A percentile compares a stretch with the other conserved stretches of the same genome.
Evolutionary conservation across 768 basidiomycete genomes (phyloP).

Genomic region (Pisolithus marmoratus): DNA sequence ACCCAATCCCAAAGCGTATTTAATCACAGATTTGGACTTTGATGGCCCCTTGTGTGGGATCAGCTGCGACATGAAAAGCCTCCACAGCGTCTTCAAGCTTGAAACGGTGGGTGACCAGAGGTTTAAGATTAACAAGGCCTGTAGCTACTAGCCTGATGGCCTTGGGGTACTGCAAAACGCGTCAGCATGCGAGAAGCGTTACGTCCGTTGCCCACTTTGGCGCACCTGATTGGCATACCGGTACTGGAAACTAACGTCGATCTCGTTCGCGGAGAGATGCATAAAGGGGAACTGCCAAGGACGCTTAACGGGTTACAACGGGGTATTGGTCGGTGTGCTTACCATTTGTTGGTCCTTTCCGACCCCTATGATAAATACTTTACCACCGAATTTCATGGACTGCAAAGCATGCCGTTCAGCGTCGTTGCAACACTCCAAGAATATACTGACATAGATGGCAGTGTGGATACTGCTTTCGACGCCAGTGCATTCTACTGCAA

Average conservation of each 20-base stretch:
- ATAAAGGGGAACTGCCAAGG: conserved; percentile 57
- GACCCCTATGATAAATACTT: conserved; percentile 67
- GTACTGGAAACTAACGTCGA: conserved; percentile 64
- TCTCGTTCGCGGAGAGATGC: conserved; percentile 66
- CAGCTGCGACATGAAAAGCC: conserved; percentile 76
- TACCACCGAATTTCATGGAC: conserved; percentile 61
- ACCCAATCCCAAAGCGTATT: not conserved
- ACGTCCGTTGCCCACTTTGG: not conserved
- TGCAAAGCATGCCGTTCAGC: conserved; percentile 17
- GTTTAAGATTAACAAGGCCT: conserved; percentile 64
- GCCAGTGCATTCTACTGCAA: conserved; percentile 62
- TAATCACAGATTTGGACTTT: conserved; percentile 63
- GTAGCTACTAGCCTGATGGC: conserved; percentile 79
- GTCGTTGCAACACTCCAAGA: not conserved
- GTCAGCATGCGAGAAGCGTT: not conserved
- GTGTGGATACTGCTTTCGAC: conserved; percentile 57
- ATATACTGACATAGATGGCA: conserved; percentile 44
- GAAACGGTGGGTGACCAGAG: conserved; percentile 77
- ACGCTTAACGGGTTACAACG: not conserved
- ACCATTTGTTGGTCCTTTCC: conserved; percentile 59
- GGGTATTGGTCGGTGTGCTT: conserved; percentile 10
- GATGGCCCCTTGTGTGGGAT: conserved; percentile 61
- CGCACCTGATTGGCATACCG: conserved; percentile 59
- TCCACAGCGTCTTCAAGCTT: conserved; percentile 63
- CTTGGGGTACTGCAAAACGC: conserved; percentile 59